Evolutionary conservation across 2,329 filamentous ascomycete genomes (phyloP).

Genomic region (Scedosporium aurantiacum): DNA sequence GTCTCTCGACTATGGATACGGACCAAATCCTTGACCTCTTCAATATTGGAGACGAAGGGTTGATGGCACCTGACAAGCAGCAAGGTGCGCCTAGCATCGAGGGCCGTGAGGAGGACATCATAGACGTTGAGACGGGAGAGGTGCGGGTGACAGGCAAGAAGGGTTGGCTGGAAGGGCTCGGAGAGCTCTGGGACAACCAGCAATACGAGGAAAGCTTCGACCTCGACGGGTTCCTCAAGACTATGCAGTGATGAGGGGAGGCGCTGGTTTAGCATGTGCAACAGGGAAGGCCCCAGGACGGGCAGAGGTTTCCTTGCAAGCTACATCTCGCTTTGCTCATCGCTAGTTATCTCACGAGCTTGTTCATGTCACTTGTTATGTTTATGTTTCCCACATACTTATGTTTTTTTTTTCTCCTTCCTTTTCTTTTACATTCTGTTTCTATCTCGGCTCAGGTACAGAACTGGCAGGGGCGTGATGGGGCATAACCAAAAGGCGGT

Average conservation of each 20-base stretch:
- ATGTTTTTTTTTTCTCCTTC: not conserved
- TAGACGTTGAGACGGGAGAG: constrained; percentile 85
- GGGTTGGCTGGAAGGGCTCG: constrained; percentile 85
- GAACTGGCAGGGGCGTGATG: not conserved
- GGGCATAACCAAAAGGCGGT: not conserved
- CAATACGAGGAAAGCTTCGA: constrained; percentile 99
- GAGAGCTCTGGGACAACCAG: constrained; percentile 92
- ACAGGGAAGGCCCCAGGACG: too few relatives aligned
- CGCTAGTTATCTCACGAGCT: not conserved
- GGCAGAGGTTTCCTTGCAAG: not conserved
- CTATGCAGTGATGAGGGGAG: constrained; percentile 54
- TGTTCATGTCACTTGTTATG: not conserved
- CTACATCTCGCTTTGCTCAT: not conserved
- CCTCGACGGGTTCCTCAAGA: constrained; percentile 87
- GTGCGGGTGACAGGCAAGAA: constrained; percentile 96
- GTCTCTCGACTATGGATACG: constrained; percentile 90
- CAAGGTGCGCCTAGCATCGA: constrained; percentile 37
- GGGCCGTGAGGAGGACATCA: constrained; percentile 71
- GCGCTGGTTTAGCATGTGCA: too few relatives aligned
- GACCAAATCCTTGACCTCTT: constrained; percentile 97
- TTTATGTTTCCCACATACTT: not conserved
- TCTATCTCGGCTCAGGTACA: not conserved
- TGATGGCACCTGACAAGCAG: constrained; percentile 47
- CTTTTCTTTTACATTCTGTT: not conserved
- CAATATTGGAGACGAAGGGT: constrained; percentile 68